Evolutionary conservation across 306 rosid genomes (phyloP), one percentile per base, ranked within the genome.

Genomic region (Sechiopsis laciniata): DNA sequence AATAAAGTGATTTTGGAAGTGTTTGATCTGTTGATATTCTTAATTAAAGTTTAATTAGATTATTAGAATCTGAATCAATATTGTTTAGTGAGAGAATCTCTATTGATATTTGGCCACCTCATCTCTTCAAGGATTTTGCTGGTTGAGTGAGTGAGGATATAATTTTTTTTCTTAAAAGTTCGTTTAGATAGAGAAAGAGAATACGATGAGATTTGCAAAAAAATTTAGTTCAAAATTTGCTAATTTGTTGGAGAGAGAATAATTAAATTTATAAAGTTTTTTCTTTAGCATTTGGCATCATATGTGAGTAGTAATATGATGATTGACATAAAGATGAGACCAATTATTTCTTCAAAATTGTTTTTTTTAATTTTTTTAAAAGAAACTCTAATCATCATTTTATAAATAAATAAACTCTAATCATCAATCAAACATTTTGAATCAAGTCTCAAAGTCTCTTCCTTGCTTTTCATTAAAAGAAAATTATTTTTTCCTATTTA

Each of bases 221-320:
- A 26, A 26, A 26, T 32, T 32, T 32, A 32, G 37, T 32, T 32
- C 37, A 32, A 32, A 32, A 32, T 32, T 32, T 32, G 37, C 37
- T 32, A 32, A 32, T n/a, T 14, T 63, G 8, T 55, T 55, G 10
- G 59, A 56, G 29, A 56, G 62, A 20, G 62, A 17, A 8, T 9
- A 57, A 57, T 57, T 29, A 57, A 57, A 20, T 57, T 57, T 57
- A 10, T 10, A 20, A 17, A 20, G 0, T 19, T 57, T 19, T 19
- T 40, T 7, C 29, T 4, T 40, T 17, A 40, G 71, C 71, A 35
- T 42, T 65, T 65, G 71, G 71, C 52, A 65, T 65, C 71, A 65
- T 65, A 17, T 65, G 32, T 0, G 42, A 65, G 1, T 17, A 67
- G 37, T 45, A 46, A 68, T 48, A 68, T 68, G 57, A 68, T 50